Evolutionary conservation across 2,329 filamentous ascomycete genomes (phyloP), one percentile per base, ranked within the genome.

Genomic region (Bipolaris sorokiniana): DNA sequence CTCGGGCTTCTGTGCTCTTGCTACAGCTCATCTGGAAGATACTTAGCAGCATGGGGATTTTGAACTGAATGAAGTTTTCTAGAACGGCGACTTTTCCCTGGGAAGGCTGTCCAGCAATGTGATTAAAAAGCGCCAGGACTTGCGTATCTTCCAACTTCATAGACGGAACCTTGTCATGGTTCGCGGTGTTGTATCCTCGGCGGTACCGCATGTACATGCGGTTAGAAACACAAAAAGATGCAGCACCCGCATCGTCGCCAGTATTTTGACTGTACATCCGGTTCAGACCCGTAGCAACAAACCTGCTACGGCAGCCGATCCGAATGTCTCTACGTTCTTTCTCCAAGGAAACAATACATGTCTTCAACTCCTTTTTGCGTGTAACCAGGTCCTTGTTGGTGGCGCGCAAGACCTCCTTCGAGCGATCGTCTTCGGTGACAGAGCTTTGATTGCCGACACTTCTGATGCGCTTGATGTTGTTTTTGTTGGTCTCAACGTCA

Each of bases 141-240:
- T 63, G 48, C 0, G 66, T 71, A 2, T 56, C 54, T 6, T 58
- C 58, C 0, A 64, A 40, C 1, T 31, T 28, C 49, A 71, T 56
- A 4, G 34, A 47, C 0, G 65, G 59, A 0, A 26, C 26, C 2
- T 42, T 28, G 6, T 41, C 36, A 6, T 23, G 15, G 3, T 59
- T 37, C 0, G 20, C 42, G 3, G 37, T 42, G n/a, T 56, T 13
- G 22, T 55, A 58, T 9, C 57, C 60, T 9, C 51, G 28, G 1
- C 64, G 22, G 34, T 70, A 53, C 5, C 47, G 42, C 56, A 63
- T 64, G 41, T 68, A 70, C 7, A 60, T 61, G 0, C 11, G 34
- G 26, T 70, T 71, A 1, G 58, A 63, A 0, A 70, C 57, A n/a
- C 67, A 70, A 26, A 62, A 70, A 0, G 62, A 33, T 3, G 65